These are phyloP conservation scores for Casuarina equisetifolia DNA, from an alignment of 306 rosid species.

Conservation along the genomic window DNA sequence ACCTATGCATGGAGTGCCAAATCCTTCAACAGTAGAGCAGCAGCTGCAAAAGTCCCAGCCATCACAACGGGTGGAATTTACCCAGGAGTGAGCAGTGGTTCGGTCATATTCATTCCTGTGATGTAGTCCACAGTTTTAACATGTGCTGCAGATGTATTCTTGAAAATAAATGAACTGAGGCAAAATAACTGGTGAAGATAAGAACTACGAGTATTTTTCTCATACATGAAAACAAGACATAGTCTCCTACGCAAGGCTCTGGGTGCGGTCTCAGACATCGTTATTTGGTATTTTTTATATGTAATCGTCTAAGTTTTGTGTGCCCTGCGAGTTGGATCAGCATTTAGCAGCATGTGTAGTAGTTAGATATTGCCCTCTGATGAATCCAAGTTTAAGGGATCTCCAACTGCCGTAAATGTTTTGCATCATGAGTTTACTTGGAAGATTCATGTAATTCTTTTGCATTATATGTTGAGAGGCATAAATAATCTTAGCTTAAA, in stretches of 20 bases:
- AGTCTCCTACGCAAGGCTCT: background rate
- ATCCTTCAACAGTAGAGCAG: slow-evolving; percentile 56
- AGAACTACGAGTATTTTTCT: background rate
- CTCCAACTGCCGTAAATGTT: background rate
- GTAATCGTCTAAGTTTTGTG: background rate
- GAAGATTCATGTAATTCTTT: background rate
- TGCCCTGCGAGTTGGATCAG: background rate
- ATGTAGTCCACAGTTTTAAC: slow-evolving; percentile 19
- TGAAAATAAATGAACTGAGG: background rate
- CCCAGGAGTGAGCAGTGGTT: slow-evolving; percentile 98
- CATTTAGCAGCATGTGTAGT: background rate
- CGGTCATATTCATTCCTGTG: slow-evolving; percentile 41
- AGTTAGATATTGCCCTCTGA: background rate
- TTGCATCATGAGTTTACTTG: background rate
- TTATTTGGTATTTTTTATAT: background rate
- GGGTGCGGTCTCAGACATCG: background rate
- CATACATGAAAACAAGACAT: background rate
- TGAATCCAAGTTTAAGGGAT: background rate
- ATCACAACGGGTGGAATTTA: slow-evolving; percentile 86
- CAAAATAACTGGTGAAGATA: background rate
- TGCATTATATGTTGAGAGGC: background rate
- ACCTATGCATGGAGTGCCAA: slow-evolving; percentile 63
- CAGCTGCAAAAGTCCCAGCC: slow-evolving; percentile 82
- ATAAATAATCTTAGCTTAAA: background rate
- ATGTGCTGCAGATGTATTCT: background rate